phyloP scores from a whole-genome alignment of 1,284 basidiomycete genomes.

The Irpex rosettiformis region DNA sequence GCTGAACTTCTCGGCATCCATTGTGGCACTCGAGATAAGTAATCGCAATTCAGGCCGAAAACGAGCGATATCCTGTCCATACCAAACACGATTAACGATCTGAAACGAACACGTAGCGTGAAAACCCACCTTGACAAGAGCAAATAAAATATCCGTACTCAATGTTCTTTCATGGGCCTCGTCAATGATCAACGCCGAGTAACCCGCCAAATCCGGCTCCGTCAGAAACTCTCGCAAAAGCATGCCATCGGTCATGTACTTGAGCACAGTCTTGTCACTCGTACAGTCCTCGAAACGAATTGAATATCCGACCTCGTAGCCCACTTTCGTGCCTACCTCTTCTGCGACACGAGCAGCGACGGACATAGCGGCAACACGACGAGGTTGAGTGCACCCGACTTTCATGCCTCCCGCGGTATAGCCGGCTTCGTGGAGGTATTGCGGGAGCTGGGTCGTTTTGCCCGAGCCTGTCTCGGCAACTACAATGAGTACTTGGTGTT shows the following conservation, averaged over 20 bases:
- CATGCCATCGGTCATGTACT: conserved; percentile 99
- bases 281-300: conserved; percentile 99
- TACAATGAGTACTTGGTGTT: conserved; percentile 91
- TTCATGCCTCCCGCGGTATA: conserved; percentile 88
- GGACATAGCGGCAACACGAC: conserved; percentile 98
- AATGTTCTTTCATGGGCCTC: conserved; percentile 96
- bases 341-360: conserved; percentile 98
- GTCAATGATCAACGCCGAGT: conserved; percentile 92
- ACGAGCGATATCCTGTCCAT: conserved; percentile 85
- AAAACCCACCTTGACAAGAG: conserved; percentile 86
- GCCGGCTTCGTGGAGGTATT: conserved; percentile 97
- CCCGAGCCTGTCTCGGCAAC: conserved; percentile 95
- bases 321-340: conserved; percentile 96
- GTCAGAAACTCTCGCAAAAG: conserved; percentile 94
- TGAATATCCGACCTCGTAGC: conserved; percentile 97
- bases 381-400: conserved; percentile 97
- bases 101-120: conserved; percentile 19
- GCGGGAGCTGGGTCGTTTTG: conserved; percentile 97
- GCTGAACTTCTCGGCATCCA: conserved; percentile 96
- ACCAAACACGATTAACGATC: conserved; percentile 19
- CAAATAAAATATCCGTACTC: conserved; percentile 95
- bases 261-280: conserved; percentile 94
- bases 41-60: conserved; percentile 91
- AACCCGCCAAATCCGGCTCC: conserved; percentile 91
- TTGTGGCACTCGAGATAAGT: conserved; percentile 93